These are phyloP conservation scores for Cenchrus purpureus DNA, from an alignment of 176 grass and related monocot species.

Conservation along the genomic window DNA sequence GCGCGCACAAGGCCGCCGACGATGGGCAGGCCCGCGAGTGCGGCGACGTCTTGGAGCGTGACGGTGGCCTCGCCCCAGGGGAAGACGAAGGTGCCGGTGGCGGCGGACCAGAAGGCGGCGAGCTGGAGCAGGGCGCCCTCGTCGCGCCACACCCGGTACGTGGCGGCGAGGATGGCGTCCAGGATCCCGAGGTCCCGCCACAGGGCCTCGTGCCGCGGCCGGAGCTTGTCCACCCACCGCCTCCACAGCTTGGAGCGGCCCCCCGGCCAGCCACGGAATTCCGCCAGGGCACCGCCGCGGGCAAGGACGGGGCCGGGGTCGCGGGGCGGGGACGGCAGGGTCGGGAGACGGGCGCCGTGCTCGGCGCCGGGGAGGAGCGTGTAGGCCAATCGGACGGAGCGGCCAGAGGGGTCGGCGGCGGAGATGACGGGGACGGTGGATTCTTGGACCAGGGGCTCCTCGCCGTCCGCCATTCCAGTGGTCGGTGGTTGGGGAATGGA, in stretches of 20 bases:
- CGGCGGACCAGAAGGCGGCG: constrained; percentile 43
- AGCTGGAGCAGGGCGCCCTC: constrained; percentile 40
- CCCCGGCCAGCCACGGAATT: constrained; percentile 41
- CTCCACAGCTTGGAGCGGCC: constrained; percentile 20
- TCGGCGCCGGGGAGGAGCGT: not conserved
- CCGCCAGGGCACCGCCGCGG: not conserved
- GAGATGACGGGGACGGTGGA: not conserved
- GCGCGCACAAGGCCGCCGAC: constrained; percentile 38
- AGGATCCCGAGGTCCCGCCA: constrained; percentile 47
- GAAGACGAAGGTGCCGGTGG: constrained; percentile 55
- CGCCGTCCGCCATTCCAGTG: not conserved
- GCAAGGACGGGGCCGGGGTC: not conserved
- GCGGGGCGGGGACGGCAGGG: not conserved
- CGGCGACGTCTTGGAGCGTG: constrained; percentile 46
- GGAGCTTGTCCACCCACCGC: constrained; percentile 50
- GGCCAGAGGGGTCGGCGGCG: not conserved
- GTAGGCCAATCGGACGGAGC: not conserved
- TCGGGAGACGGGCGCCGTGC: not conserved
- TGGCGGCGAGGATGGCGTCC: constrained; percentile 33
- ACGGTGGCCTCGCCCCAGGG: constrained; percentile 64
- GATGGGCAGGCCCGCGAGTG: constrained; percentile 46
- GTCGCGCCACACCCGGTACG: constrained; percentile 36
- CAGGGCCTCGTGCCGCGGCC: constrained; percentile 20
- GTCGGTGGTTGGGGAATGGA: constrained; percentile 1
- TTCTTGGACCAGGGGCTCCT: constrained; percentile 11